These are phyloP conservation scores for Hypoxylon sp. DNA, from an alignment of 2,329 filamentous ascomycete species.

Conservation along the genomic window DNA sequence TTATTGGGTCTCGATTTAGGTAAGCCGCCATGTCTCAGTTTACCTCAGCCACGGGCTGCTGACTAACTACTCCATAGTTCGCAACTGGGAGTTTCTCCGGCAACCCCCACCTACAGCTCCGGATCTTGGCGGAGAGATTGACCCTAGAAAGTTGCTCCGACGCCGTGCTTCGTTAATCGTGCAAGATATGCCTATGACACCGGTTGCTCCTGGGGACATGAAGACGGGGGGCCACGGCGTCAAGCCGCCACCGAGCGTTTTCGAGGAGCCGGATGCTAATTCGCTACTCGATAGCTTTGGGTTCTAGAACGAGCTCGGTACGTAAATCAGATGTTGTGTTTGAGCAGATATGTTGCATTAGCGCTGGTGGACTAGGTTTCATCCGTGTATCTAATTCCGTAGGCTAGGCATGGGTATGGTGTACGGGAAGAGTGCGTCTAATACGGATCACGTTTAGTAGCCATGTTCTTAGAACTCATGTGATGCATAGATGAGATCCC, in stretches of 20 bases:
- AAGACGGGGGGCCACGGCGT: slow-evolving; percentile 60
- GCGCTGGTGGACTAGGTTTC: slow-evolving; percentile 2
- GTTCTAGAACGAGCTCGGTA: slow-evolving; percentile 68
- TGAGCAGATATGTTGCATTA: slow-evolving; percentile 3
- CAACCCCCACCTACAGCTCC: slow-evolving; percentile 56
- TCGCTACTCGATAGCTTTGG: slow-evolving; percentile 94
- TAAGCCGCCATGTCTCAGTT: slow-evolving; percentile 60
- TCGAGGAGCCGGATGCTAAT: slow-evolving; percentile 92
- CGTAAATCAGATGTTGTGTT: not conserved
- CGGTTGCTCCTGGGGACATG: slow-evolving; percentile 59
- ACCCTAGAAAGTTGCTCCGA: slow-evolving; percentile 77
- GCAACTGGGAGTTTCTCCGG: slow-evolving; percentile 85
- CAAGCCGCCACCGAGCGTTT: slow-evolving; percentile 79
- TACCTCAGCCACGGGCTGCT: not conserved
- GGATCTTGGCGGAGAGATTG: slow-evolving; percentile 65
- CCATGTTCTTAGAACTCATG: not conserved
- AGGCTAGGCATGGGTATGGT: slow-evolving; percentile 14
- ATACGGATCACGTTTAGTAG: not conserved
- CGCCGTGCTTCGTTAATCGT: slow-evolving; percentile 85
- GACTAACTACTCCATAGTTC: slow-evolving; percentile 64
- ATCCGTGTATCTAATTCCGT: slow-evolving; percentile 19
- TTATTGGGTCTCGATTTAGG: slow-evolving; percentile 87
- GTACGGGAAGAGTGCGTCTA: slow-evolving; percentile 9
- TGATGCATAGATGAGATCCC: slow-evolving; percentile 11
- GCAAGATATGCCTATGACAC: slow-evolving; percentile 74